Base-by-base conservation (phyloP, 345 rosid genomes). In the Salix arbutifolia region DNA sequence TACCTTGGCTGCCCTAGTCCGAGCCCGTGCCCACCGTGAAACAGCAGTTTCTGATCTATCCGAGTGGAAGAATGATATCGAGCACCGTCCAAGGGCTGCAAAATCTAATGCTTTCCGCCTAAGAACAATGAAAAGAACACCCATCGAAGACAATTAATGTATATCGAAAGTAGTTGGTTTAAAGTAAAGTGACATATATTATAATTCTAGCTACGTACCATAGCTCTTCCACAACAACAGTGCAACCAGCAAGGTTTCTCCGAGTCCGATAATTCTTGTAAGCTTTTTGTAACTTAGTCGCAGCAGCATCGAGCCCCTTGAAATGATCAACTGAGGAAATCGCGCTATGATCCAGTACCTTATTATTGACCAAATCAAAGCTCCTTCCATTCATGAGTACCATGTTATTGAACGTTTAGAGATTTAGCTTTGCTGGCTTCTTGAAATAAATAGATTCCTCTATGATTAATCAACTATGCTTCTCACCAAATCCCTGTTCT, bases 11-110 rank as follows among this genome's bases (percentile, higher is more conserved):
- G 79, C 87, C 66, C 77, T 77, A 6, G 82, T 80, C 18, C 82
- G 83, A 25, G 87, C 90, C 21, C 89, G 70, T 33, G 84, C 82
- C 91, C 91, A 88, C 26, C 82, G 66, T 1, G 90, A 88, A 79
- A 77, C 64, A 3, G 85, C 86, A 4, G 85, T 81, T 74, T 88
- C 87, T 44, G 81, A 35, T 52, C 61, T 77, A 2, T 80, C 48
- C 4, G 79, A 18, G 25, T 81, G 56, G 40, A 82, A 86, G 78
- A 85, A 84, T 0, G 89, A 84, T 16, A 85, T 70, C 0, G 90
- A 88, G 56, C 85, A 75, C 25, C 76, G 69, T 65, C n/a, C 62
- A 7, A 83, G 79, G 21, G 79, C 81, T 74, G 73, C 76, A 42
- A 23, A 79, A 4, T 83, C 85, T 37, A 67, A 48, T 21, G 74